Evolutionary conservation across 2,329 filamentous ascomycete genomes (phyloP), one percentile per base, ranked within the genome.

Genomic region (Alternaria triticimaculans): DNA sequence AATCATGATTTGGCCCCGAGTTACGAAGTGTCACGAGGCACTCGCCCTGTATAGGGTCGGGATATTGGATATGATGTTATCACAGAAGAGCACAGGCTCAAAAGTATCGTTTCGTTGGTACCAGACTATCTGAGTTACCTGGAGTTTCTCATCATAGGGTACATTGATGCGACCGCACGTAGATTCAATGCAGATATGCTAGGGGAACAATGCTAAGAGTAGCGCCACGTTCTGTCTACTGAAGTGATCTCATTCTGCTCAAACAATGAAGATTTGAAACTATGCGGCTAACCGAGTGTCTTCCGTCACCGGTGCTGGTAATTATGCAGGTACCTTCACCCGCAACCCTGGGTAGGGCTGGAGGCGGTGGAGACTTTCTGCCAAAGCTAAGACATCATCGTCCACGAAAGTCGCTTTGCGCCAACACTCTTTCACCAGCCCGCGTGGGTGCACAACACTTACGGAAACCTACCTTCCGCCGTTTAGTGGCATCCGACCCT

Each of bases 351-450:
- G 54, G 63, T 73, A 76, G 65, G 74, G 75, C 76, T 76, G 72
- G 75, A 73, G 71, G 75, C 74, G 74, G 74, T 75, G 69, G 71
- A 58, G 37, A 48, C 33, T 50, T 69, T 74, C 67, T 67, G 64
- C 60, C 65, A 12, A 18, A 37, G 54, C 70, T 68, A 74, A 59
- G 66, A 68, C 68, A 66, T 57, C 49, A 37, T 46, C 49, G 55
- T 56, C 44, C 49, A 30, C 23, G 58, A 55, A 60, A 58, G 51
- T 63, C 59, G 51, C 56, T 63, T 63, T 66, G 67, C 67, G 66
- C 64, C 67, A 63, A 53, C 43, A 6, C 44, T 58, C 41, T 14
- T 44, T 11, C 56, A 60, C 59, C 18, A 48, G n/a, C 46, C 51
- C 25, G 26, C 48, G 28, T 59, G 48, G 57, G 21, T 28, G 37